Conservation (phyloP, 306 rosid genomes). For the Fagus sylvatica region DNA sequence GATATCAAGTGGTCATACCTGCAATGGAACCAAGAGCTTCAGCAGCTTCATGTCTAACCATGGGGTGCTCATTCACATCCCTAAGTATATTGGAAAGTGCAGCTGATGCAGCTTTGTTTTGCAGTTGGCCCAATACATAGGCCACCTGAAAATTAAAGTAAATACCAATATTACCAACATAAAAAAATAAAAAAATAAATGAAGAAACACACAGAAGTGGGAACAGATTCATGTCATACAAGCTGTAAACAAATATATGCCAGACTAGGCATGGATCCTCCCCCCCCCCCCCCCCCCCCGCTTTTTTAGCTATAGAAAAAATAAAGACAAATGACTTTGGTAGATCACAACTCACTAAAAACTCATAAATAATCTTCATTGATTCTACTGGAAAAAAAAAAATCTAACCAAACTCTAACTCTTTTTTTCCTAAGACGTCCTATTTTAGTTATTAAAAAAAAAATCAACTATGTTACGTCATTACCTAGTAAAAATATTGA, state of each 20-base stretch:
- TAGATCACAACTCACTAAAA: background rate
- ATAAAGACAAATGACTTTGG: background rate
- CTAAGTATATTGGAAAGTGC: slow-evolving; percentile 77
- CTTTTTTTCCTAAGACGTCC: background rate
- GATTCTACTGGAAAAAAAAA: background rate
- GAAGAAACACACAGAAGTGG: slow-evolving; percentile 7
- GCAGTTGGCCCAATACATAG: slow-evolving; percentile 94
- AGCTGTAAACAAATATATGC: background rate
- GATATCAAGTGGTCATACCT: slow-evolving; percentile 48
- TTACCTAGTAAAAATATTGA: background rate
- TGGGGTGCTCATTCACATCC: slow-evolving; percentile 84
- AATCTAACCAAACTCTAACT: background rate
- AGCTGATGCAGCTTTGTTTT: slow-evolving; percentile 82
- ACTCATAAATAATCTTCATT: background rate
- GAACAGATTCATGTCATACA: slow-evolving; percentile 8
- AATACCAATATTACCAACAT: slow-evolving; percentile 2
- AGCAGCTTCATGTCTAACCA: slow-evolving; percentile 99
- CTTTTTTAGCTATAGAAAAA: background rate
- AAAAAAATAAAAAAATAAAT: background rate
- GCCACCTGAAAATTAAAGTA: slow-evolving; percentile 67
- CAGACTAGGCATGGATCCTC: background rate
- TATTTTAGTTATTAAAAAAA: background rate
- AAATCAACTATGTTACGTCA: too few relatives aligned
- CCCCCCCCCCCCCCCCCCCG: too few relatives aligned
- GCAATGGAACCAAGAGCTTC: slow-evolving; percentile 99